phyloP scores from a whole-genome alignment of 2,329 filamentous ascomycete species.

The Cadophora malorum region DNA sequence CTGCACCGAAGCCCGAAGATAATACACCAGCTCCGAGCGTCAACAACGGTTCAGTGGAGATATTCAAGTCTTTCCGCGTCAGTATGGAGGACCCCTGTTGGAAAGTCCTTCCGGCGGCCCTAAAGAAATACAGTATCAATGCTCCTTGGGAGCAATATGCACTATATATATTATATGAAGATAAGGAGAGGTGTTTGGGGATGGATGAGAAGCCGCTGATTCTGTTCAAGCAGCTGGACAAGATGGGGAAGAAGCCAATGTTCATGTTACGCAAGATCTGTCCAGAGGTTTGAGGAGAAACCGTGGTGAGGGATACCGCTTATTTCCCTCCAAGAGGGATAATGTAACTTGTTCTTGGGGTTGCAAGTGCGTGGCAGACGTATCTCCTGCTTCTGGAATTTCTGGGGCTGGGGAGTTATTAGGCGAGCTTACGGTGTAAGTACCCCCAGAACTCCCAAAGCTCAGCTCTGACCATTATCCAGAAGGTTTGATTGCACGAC shows the following conservation, averaged over 20 bases:
- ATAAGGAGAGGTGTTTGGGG: conserved; percentile 92
- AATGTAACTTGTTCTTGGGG: not conserved
- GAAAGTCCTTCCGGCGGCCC: conserved; percentile 92
- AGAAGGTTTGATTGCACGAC: not conserved
- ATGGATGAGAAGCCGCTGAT: conserved; percentile 94
- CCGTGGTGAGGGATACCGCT: not conserved
- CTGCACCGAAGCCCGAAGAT: not conserved
- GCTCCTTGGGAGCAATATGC: conserved; percentile 98
- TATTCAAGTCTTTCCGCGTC: conserved; percentile 98
- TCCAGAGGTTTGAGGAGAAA: not conserved
- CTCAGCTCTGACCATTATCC: not conserved
- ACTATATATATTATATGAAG: conserved; percentile 97
- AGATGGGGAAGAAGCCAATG: conserved; percentile 98
- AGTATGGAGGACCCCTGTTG: conserved; percentile 98
- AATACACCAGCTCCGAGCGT: not conserved
- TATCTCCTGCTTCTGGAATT: not conserved
- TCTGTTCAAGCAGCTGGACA: conserved; percentile 95
- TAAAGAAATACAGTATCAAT: conserved; percentile 99
- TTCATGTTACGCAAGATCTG: conserved; percentile 79
- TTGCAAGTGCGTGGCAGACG: not conserved
- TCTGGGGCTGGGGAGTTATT: not conserved
- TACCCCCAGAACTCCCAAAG: not conserved
- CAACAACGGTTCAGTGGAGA: conserved; percentile 72
- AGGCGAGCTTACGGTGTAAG: not conserved
- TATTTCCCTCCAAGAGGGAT: not conserved